Conservation (phyloP, 148 eudicot species). For the Heliosperma pusillum region DNA sequence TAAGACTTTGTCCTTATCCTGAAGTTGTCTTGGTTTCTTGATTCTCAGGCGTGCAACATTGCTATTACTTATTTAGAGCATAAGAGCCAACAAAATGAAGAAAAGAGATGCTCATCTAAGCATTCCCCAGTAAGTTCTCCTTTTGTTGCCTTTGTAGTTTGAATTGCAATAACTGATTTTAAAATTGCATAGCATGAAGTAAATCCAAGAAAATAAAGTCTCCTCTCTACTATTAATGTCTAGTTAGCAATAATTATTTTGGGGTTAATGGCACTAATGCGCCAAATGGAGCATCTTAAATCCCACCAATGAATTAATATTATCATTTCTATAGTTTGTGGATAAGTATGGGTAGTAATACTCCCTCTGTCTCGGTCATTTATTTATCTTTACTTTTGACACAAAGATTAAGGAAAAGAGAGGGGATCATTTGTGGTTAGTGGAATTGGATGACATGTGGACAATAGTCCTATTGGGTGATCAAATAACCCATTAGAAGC, state of each 20-base stretch:
- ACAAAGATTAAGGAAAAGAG: no score
- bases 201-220: neutral
- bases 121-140: constrained; percentile 11
- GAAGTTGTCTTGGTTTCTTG: neutral
- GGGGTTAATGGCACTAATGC: constrained; percentile 15
- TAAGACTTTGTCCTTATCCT: constrained; percentile 1
- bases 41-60: constrained; percentile 5
- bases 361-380: no score
- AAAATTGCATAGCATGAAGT: neutral
- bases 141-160: neutral
- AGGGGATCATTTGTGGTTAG: no score
- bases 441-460: no score
- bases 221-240: neutral
- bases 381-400: no score
- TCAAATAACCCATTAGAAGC: no score
- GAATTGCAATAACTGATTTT: neutral
- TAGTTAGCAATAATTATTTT: neutral
- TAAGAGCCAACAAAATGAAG: constrained; percentile 7
- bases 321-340: constrained; percentile 8
- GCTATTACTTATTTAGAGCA: neutral
- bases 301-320: constrained; percentile 19
- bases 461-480: no score
- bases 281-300: constrained; percentile 12
- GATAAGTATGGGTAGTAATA: no score
- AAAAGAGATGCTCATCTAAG: constrained; percentile 1